Conservation (phyloP, 306 rosid genomes). For the Ceratonia siliqua region DNA sequence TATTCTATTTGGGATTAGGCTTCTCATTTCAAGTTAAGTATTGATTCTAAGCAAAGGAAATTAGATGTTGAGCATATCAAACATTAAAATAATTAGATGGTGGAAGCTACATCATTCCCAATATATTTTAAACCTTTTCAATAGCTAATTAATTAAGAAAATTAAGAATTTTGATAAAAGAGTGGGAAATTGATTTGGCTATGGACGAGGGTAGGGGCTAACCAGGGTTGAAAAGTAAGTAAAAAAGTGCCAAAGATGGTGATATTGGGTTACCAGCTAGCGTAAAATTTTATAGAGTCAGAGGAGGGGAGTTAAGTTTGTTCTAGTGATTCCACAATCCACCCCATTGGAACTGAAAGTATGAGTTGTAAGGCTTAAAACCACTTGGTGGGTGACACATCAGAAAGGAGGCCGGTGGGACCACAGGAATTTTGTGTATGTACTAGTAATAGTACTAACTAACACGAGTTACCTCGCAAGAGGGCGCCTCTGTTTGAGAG, state of each 20-base stretch:
- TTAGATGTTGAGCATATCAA: neutral
- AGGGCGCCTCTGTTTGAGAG: neutral
- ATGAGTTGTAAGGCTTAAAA: conserved; percentile 71
- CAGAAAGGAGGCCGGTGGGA: conserved; percentile 51
- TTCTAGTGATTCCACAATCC: too few species aligned
- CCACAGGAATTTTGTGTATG: conserved; percentile 25
- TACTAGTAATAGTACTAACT: conserved; percentile 32
- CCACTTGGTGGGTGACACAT: conserved; percentile 71
- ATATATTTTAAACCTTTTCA: neutral
- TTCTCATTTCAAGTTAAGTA: too few species aligned
- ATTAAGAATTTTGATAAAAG: neutral
- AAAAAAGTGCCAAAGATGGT: conserved; percentile 4
- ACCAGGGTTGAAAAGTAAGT: conserved; percentile 1
- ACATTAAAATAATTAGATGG: conserved; percentile 28
- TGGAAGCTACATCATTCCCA: conserved; percentile 15
- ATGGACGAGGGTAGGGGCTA: neutral
- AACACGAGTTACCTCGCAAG: conserved; percentile 25
- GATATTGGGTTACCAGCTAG: neutral
- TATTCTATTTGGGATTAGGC: neutral
- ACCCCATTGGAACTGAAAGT: conserved; percentile 16
- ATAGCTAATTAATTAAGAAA: too few species aligned
- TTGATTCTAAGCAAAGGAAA: neutral
- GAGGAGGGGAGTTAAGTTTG: too few species aligned
- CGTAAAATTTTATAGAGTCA: neutral
- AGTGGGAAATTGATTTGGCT: neutral